Percentiles rank a stretch among this genome's conserved stretches.
These are phyloP conservation scores for Adansonia grandidieri DNA, from an alignment of 441 rosid species.

Conservation along the genomic window DNA sequence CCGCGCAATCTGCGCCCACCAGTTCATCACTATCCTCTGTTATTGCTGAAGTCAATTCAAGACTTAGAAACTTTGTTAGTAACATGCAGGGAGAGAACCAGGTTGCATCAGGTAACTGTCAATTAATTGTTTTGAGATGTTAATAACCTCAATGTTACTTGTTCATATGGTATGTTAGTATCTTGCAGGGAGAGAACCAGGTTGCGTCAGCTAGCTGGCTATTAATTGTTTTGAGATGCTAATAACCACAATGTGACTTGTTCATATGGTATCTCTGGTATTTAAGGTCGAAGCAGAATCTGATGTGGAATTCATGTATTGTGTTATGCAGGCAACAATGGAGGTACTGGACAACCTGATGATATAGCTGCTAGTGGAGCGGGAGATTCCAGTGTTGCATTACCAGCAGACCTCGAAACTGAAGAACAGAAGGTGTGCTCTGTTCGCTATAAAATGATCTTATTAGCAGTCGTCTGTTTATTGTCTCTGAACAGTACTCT, in stretches of 20 bases:
- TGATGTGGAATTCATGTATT: constrained; percentile 29
- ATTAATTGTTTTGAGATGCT: constrained; percentile 21
- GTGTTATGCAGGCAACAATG: constrained; percentile 32
- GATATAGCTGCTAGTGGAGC: constrained; percentile 30
- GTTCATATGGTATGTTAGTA: constrained; percentile 33
- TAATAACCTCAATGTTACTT: constrained; percentile 16
- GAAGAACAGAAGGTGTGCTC: constrained; percentile 52
- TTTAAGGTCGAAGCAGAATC: constrained; percentile 39
- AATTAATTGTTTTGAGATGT: constrained; percentile 22
- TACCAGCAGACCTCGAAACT: constrained; percentile 36
- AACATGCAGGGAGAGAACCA: constrained; percentile 54
- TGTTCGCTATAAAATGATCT: constrained; percentile 12
- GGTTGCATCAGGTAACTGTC: constrained; percentile 52
- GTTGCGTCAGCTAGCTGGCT: constrained; percentile 50
- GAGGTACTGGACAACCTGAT: constrained; percentile 27
- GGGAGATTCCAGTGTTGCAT: constrained; percentile 40
- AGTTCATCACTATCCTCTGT: constrained; percentile 45
- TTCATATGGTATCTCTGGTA: constrained; percentile 19
- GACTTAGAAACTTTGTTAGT: constrained; percentile 46
- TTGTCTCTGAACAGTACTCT: constrained; percentile 25
- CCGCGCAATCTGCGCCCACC: constrained; percentile 46
- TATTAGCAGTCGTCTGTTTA: constrained; percentile 6
- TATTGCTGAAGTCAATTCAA: constrained; percentile 52
- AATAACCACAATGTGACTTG: constrained; percentile 8
- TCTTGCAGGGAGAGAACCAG: constrained; percentile 54